Conservation (phyloP, 352 stramenopile species). For the Globisporangium cystogenes region DNA sequence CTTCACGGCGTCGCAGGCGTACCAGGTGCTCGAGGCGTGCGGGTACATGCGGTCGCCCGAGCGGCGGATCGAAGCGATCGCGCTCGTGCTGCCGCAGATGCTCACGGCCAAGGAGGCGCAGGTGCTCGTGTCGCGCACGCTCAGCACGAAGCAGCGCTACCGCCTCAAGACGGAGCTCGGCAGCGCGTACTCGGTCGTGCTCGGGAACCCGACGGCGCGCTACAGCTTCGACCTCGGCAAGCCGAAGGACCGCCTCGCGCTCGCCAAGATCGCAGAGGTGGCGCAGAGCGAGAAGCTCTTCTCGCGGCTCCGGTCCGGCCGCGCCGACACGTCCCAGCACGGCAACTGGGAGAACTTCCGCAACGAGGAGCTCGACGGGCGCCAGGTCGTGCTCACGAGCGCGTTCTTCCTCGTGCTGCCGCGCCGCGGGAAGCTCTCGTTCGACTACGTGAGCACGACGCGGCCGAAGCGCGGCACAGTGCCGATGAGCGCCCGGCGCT, state of each 20-base stretch:
- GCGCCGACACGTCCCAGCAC: slow-evolving; percentile 81
- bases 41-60: slow-evolving; percentile 43
- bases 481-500: slow-evolving; percentile 60
- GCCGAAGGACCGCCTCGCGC: slow-evolving; percentile 63
- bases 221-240: slow-evolving; percentile 79
- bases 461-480: slow-evolving; percentile 52
- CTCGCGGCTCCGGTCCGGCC: slow-evolving; percentile 41
- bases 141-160: slow-evolving; percentile 66
- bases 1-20: slow-evolving; percentile 75
- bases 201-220: slow-evolving; percentile 80
- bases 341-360: slow-evolving; percentile 91
- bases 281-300: slow-evolving; percentile 82
- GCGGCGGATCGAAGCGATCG: slow-evolving; percentile 60
- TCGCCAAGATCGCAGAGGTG: slow-evolving; percentile 79
- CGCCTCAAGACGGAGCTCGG: slow-evolving; percentile 79
- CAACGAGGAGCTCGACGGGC: slow-evolving; percentile 83
- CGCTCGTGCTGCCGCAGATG: slow-evolving; percentile 80
- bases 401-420: slow-evolving; percentile 79
- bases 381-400: slow-evolving; percentile 60
- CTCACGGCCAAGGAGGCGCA: slow-evolving; percentile 73
- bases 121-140: slow-evolving; percentile 52
- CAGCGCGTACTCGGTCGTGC: slow-evolving; percentile 74
- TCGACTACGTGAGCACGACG: slow-evolving; percentile 88
- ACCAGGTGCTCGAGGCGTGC: slow-evolving; percentile 76
- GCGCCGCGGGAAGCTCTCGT: slow-evolving; percentile 65